phyloP scores from a whole-genome alignment of 345 rosid species.

The Clarkia xantiana region DNA sequence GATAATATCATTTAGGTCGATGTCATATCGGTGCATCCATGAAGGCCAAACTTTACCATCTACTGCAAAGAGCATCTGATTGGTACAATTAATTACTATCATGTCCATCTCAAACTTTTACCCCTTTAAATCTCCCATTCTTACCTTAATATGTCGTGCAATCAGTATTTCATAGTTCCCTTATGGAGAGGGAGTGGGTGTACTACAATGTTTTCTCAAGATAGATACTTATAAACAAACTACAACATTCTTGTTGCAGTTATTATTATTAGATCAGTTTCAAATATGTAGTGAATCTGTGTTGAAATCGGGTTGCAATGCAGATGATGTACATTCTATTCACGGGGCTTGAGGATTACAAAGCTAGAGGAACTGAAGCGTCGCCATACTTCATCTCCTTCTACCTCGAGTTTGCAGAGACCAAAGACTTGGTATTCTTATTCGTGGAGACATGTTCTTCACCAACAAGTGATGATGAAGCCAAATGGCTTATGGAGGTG shows the following conservation, averaged over 20 bases:
- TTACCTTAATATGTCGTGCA: slow-evolving; percentile 17
- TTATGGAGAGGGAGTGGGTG: slow-evolving; percentile 87
- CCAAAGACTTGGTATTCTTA: slow-evolving; percentile 69
- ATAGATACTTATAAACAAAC: slow-evolving; percentile 10
- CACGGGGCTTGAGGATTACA: slow-evolving; percentile 97
- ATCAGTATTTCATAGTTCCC: slow-evolving; percentile 79
- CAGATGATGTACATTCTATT: slow-evolving; percentile 75
- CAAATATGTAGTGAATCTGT: background rate
- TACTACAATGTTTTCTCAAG: slow-evolving; percentile 89
- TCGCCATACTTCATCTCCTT: slow-evolving; percentile 57
- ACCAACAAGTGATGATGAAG: slow-evolving; percentile 81
- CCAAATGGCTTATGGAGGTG: slow-evolving; percentile 85
- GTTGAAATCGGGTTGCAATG: slow-evolving; percentile 39
- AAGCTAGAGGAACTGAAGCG: slow-evolving; percentile 91
- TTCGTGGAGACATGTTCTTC: slow-evolving; percentile 76
- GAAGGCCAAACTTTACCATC: slow-evolving; percentile 57
- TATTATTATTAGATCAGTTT: background rate
- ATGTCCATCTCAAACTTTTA: slow-evolving; percentile 6
- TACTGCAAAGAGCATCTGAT: slow-evolving; percentile 70
- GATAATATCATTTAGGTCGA: slow-evolving; percentile 78
- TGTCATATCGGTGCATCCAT: slow-evolving; percentile 68
- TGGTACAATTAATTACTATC: slow-evolving; percentile 31
- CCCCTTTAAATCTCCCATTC: background rate
- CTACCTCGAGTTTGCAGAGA: slow-evolving; percentile 73
- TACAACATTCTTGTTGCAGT: too few relatives aligned